A percentile compares a stretch with the other conserved stretches of the same genome.
Conservation (phyloP, 805 yeast species). For the Candida michaelii region DNA sequence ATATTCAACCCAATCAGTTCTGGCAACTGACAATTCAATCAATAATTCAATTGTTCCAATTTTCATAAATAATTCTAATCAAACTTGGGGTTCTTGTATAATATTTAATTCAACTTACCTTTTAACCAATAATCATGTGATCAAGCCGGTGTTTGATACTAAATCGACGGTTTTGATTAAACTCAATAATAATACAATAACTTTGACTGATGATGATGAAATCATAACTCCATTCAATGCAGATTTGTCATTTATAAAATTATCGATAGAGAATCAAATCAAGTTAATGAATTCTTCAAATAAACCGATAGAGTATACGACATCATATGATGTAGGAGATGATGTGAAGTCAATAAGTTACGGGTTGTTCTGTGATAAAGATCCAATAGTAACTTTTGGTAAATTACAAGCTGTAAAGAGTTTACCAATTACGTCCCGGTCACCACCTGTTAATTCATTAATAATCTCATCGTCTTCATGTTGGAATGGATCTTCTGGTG, state of each 20-base stretch:
- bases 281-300: conserved; percentile 3
- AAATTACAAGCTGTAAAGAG: conserved; percentile 18
- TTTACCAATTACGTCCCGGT: not conserved
- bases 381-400: conserved; percentile 38
- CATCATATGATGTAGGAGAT: conserved; percentile 18
- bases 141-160: conserved; percentile 16
- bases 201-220: conserved; percentile 17
- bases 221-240: conserved; percentile 30
- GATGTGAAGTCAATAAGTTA: conserved; percentile 34
- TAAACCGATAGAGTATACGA: conserved; percentile 9
- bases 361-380: conserved; percentile 36
- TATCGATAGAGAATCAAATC: conserved; percentile 17
- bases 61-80: conserved; percentile 9
- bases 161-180: conserved; percentile 8
- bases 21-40: not conserved
- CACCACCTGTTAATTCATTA: conserved; percentile 14
- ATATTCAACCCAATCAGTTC: not conserved
- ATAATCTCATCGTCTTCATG: conserved; percentile 43
- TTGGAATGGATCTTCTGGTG: conserved; percentile 55
- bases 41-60: conserved; percentile 20
- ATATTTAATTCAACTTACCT: conserved; percentile 29
- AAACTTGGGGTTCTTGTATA: conserved; percentile 47
- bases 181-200: conserved; percentile 5
- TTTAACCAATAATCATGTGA: conserved; percentile 45
- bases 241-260: conserved; percentile 39